Evolutionary conservation across 2,329 filamentous ascomycete genomes (phyloP).

Genomic region (Epichloe hybrida): DNA sequence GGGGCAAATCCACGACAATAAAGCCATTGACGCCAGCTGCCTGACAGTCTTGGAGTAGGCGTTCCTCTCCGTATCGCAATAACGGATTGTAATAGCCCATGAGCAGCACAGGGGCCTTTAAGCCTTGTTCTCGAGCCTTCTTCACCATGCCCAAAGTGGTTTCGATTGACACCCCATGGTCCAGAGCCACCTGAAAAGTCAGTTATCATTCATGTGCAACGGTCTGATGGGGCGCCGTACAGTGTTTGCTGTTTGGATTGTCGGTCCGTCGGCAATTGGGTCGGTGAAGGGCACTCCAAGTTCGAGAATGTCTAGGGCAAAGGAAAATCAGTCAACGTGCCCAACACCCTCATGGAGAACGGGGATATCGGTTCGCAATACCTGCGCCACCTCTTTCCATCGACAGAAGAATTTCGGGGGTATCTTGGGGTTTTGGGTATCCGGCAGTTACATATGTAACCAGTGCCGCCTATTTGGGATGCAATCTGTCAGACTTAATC

Average conservation of each 20-base stretch:
- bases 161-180: slow-evolving; percentile 76
- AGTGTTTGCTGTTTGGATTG: slow-evolving; percentile 91
- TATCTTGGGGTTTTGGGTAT: slow-evolving; percentile 71
- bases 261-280: slow-evolving; percentile 93
- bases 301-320: slow-evolving; percentile 64
- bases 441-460: slow-evolving; percentile 96
- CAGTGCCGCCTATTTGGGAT: slow-evolving; percentile 52
- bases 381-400: slow-evolving; percentile 89
- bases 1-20: slow-evolving; percentile 94
- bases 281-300: slow-evolving; percentile 95
- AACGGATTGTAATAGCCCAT: slow-evolving; percentile 99
- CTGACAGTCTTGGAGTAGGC: slow-evolving; percentile 70
- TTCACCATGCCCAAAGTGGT: slow-evolving; percentile 73
- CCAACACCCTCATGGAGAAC: background rate
- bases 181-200: slow-evolving; percentile 47
- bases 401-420: slow-evolving; percentile 69
- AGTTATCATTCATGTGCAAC: background rate
- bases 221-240: slow-evolving; percentile 26
- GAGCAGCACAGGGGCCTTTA: slow-evolving; percentile 72
- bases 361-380: slow-evolving; percentile 25
- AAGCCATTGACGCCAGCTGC: slow-evolving; percentile 85
- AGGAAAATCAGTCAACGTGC: background rate
- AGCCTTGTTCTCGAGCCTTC: slow-evolving; percentile 60
- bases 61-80: slow-evolving; percentile 86
- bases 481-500: background rate